Base-by-base conservation (phyloP, 208 protist genomes). In the Lotmaria passim region DNA sequence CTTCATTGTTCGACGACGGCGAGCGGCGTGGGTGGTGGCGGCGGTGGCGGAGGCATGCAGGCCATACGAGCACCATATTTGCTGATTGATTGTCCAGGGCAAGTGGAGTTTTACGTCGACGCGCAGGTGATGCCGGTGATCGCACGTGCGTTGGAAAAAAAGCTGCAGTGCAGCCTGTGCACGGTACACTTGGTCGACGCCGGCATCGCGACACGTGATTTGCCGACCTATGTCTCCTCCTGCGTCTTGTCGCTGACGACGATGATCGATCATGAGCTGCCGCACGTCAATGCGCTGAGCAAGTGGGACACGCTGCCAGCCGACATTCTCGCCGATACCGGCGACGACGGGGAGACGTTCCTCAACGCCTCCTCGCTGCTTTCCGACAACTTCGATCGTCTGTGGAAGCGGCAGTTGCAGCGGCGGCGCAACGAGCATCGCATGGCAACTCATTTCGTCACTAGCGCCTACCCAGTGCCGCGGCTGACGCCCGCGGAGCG, bases 61-160 rank as follows among this genome's bases (percentile, higher is more conserved):
- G 8, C 43, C 3, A 24, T 91, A n/a, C 77, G 83, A 17, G 78
- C 82, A 19, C 96, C 92, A 44, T 92, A 98, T 69, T 60, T 99
- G 11, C 72, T 99, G 33, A 95, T 99, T 48, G 99, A 99, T 86
- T 98, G 91, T 68, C 99, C 99, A 0, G 99, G 99, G 8, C 99
- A 99, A 83, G 97, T 99, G 15, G 98, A 99, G 85, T 96, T 99
- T 33, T 99, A 99, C 75, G 88, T 98, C 24, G 93, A 99, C 77
- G 87, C 98, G 62, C 75, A 85, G 17, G 62, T 88, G 23, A 83
- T 99, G 59, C 86, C 89, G 38, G 69, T 73, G 6, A 89, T 99
- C 61, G 81, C 97, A 31, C 58, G 69, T 26, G 79, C 68, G 10
- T 52, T 97, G 5, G 74, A 88, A 50, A 89, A 95, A 68, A 70